Evolutionary conservation across 2,329 filamentous ascomycete species (phyloP), one percentile per base, ranked within the genome.

Genomic region (Lachnellula occidentalis): DNA sequence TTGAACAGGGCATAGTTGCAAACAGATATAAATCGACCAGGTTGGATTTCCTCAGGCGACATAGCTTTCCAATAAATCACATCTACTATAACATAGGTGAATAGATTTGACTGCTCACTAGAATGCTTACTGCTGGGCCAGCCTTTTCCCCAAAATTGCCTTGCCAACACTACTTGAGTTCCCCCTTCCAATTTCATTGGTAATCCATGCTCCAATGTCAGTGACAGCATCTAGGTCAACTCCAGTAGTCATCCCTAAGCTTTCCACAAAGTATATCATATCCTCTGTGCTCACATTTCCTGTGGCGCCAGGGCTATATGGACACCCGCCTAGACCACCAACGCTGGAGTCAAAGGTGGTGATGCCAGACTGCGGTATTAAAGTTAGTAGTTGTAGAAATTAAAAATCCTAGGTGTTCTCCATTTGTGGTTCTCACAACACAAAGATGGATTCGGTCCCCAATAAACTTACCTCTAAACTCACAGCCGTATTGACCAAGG

Each of bases 261-360:
- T 87, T 68, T 90, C 84, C 67, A 89, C 73, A 58, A 88, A 86
- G 67, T 92, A 90, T 1, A 94, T 85, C 71, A 95, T 72, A 68
- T 95, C 87, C 72, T 95, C 90, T 0, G 89, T 92, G 1, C 88
- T 85, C 12, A 92, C 88, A 68, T 95, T 95, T 1, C 90, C 90
- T 41, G 89, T 94, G 0, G 90, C 90, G 0, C 90, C 90, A 0
- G 89, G 90, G 58, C 86, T 88, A 67, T 89, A 95, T 0, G 90
- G 90, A 67, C 90, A 95, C 0, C 90, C 90, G 1, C 90, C 90
- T 0, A 95, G 75, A 0, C 90, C 90, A 2, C 82, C 88, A 1
- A 95, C 87, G 51, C 87, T 88, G 60, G 81, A 82, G 67, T 95
- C 90, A 67, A 95, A 94, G 0, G 82, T 88, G 34, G 88, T 75